Conservation (phyloP, 352 stramenopile species). For the Phytophthora sansomeana region DNA sequence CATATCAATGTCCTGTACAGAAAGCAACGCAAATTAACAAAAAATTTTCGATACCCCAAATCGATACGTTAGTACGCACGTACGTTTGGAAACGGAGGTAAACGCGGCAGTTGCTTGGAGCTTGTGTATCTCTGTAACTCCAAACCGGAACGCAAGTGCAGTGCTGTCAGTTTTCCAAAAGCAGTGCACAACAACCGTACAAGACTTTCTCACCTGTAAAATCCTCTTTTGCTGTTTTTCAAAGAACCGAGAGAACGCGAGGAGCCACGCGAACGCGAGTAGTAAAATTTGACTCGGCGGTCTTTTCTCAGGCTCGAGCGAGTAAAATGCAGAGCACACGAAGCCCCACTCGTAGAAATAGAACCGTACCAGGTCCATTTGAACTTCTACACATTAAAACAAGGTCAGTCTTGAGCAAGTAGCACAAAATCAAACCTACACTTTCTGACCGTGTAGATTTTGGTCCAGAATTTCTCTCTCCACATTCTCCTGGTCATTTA, state of each 20-base stretch:
- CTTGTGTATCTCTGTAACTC: conserved; percentile 24
- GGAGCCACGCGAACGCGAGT: conserved; percentile 59
- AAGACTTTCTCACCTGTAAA: conserved; percentile 35
- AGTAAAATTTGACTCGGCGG: conserved; percentile 53
- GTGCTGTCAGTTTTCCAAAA: neutral
- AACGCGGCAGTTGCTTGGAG: conserved; percentile 16
- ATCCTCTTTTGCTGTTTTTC: conserved; percentile 54
- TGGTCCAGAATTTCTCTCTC: conserved; percentile 34
- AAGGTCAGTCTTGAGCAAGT: neutral
- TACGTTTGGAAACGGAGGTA: conserved; percentile 56
- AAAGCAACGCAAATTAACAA: neutral
- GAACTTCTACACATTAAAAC: conserved; percentile 27
- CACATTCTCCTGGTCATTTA: conserved; percentile 29
- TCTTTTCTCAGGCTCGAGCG: neutral
- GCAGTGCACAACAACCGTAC: neutral
- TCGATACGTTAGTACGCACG: too few relatives aligned
- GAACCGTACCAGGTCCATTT: conserved; percentile 57
- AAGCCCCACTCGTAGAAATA: conserved; percentile 82
- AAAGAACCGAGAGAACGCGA: conserved; percentile 60
- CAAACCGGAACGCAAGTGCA: neutral
- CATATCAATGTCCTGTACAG: conserved; percentile 40
- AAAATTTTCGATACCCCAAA: too few relatives aligned
- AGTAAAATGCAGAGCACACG: conserved; percentile 55
- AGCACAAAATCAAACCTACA: neutral
- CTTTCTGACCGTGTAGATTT: conserved; percentile 31